phyloP scores from a whole-genome alignment of 1,284 basidiomycete genomes.

The Trametes hirsuta region DNA sequence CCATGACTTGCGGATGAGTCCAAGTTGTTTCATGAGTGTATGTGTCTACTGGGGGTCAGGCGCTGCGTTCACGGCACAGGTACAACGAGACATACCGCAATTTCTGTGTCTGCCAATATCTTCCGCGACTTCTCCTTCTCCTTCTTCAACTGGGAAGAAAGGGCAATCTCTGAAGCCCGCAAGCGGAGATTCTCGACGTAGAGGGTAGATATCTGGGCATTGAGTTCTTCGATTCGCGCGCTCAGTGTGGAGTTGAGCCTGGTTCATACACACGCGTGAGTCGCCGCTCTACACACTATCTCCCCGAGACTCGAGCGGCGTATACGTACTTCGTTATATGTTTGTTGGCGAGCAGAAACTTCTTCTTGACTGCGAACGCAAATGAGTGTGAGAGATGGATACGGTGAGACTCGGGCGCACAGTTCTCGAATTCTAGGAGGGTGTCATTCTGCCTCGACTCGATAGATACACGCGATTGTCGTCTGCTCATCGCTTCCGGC shows the following conservation, averaged over 20 bases:
- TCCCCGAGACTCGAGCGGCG: neutral
- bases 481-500: slow-evolving; percentile 69
- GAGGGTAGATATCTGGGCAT: slow-evolving; percentile 75
- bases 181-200: slow-evolving; percentile 81
- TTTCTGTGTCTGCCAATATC: slow-evolving; percentile 71
- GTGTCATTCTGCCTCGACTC: slow-evolving; percentile 74
- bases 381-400: slow-evolving; percentile 22
- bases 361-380: slow-evolving; percentile 75
- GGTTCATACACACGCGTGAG: slow-evolving; percentile 7
- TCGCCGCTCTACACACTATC: neutral
- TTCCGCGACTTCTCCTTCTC: slow-evolving; percentile 76
- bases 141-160: slow-evolving; percentile 72
- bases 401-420: slow-evolving; percentile 47
- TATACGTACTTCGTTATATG: slow-evolving; percentile 77
- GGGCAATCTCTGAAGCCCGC: slow-evolving; percentile 76
- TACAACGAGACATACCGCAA: slow-evolving; percentile 57
- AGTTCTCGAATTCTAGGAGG: slow-evolving; percentile 80
- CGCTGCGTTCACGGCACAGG: neutral
- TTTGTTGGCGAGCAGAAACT: slow-evolving; percentile 85
- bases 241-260: slow-evolving; percentile 84
- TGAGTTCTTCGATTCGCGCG: slow-evolving; percentile 80
- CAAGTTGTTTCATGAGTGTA: slow-evolving; percentile 66
- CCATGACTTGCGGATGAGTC: slow-evolving; percentile 63
- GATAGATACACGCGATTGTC: slow-evolving; percentile 75
- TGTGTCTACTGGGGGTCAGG: slow-evolving; percentile 48